Evolutionary conservation across 148 eudicot species (phyloP), one percentile per base, ranked within the genome.

Genomic region (Oxyria digyna): DNA sequence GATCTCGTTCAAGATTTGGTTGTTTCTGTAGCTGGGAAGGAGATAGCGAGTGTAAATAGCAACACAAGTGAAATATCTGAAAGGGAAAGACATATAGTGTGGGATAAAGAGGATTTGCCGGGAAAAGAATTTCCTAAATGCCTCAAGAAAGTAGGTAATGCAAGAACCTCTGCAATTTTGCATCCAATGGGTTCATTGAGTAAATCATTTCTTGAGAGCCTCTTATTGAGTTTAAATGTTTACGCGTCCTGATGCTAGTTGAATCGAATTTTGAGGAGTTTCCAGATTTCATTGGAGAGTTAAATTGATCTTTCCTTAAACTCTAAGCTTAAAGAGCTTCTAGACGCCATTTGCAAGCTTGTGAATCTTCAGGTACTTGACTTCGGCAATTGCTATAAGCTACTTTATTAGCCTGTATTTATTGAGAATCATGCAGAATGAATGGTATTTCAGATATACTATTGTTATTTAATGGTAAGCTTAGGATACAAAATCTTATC

Each of bases 1-100:
- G 77, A 78, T 59, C 79, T 82, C n/a, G 71, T 82, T 26, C 84
- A 75, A 26, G 84, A 82, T 43, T 77, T 85, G 14, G 84, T 81
- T 15, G 67, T 57, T 17, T 78, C 76, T 13, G 74, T 85, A 40
- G 68, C 79, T 2, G 82, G 77, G 17, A 32, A 74, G 31, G 85
- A 84, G 67, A 67, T 54, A 50, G 66, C 72, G 12, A 72, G 4
- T 62, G 70, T 81, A 41, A 77, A 71, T 69, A 52, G 69, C 5
- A 42, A 27, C 52, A 40, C 74, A 31, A 35, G 57, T n/a, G 68
- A 26, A 1, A 66, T 80, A 15, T 71, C 80, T 23, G 78, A 74
- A n/a, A 68, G 72, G n/a, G 70, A 71, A 10, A 74, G 77, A 12
- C 79, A 82, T 45, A 29, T 76, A 2, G 57, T 71, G 26, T 55